Evolutionary conservation across 192 early-diverging fungal species (phyloP), one percentile per base, ranked within the genome.

Genomic region (Entomortierella parvispora): DNA sequence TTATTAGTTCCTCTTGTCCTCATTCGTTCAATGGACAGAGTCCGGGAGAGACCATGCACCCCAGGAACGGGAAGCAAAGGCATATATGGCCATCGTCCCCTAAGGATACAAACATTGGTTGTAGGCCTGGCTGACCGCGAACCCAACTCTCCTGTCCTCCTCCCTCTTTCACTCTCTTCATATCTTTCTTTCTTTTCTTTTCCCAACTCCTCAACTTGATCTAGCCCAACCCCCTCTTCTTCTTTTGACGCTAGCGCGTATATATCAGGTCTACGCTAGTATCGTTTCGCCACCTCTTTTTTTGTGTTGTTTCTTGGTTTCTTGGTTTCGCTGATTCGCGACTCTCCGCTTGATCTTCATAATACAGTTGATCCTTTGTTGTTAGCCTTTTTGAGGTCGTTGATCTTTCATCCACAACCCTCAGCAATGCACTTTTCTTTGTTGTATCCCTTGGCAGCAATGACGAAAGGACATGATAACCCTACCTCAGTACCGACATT

Each of bases 281-380:
- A 7, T 59, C 57, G 17, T 43, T 26, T 25, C 28, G 29, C 55
- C 1, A 40, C 14, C 31, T 43, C 2, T 37, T 56, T 37, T 18
- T 55, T 40, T 18, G 26, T 7, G 18, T 26, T 33, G 34, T 12
- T 7, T 33, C 37, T 14, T 15, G 22, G 11, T 17, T 25, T 43
- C 31, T 8, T 59, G 42, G 12, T 31, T 31, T 28, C 11, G 25
- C 31, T 57, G 12, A 15, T 10, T 9, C 4, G 33, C 33, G 20
- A 25, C 46, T 14, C 2, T 20, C 28, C 44, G 54, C 52, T 26
- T 9, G 48, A 55, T 29, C 56, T 55, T 70, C 28, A 37, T 56
- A 12, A 32, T 54, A 42, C 32, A 44, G 40, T 48, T 28, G 11
- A 4, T 17, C 44, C 42, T 1, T 31, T 2, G 12, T 5, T 14